Evolutionary conservation across 768 basidiomycete genomes (phyloP), one percentile per base, ranked within the genome.

Genomic region (Leucosporidium scottii): DNA sequence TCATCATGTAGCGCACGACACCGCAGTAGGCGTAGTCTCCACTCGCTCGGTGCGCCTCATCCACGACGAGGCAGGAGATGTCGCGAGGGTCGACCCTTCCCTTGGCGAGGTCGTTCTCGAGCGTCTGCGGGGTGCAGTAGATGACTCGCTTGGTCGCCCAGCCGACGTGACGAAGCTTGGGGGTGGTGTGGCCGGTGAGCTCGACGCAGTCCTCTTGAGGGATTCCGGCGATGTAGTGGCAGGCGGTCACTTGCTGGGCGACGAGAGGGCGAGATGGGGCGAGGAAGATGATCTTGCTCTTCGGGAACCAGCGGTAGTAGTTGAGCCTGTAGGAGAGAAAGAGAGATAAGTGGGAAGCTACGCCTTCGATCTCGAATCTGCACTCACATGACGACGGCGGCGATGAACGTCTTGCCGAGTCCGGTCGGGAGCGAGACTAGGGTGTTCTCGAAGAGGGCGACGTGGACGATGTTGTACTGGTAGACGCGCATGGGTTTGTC

Each of bases 241-340:
- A 97, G 2, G 96, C 93, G 60, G 88, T 85, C 49, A 97, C 85
- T 75, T 99, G 96, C 76, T 99, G 96, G 6, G 90, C 85, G 30
- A 99, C 96, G 9, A 99, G 83, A 7, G 96, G 96, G 75, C 93
- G 94, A 3, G 96, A 93, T 2, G 94, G 94, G 0, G 94, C 94
- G 56, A 97, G 86, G 75, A 99, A 99, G 39, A 98, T 83, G 21
- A 98, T 87, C 74, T 91, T 93, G 23, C 91, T 90, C 57, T 87
- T 83, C 0, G 93, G 91, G 77, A 89, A 94, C 92, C 92, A 94
- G 47, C 89, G 86, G 74, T 92, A 94, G 69, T 66, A 69, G 67
- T 74, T 72, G 64, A 73, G 68, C 71, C 71, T 72, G 28, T 9
- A 56, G 27, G 10, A 27, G 27, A 21, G n/a, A 21, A 7, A 51